Base-by-base conservation (phyloP, 345 rosid species). In the Eucalyptus microcorys region DNA sequence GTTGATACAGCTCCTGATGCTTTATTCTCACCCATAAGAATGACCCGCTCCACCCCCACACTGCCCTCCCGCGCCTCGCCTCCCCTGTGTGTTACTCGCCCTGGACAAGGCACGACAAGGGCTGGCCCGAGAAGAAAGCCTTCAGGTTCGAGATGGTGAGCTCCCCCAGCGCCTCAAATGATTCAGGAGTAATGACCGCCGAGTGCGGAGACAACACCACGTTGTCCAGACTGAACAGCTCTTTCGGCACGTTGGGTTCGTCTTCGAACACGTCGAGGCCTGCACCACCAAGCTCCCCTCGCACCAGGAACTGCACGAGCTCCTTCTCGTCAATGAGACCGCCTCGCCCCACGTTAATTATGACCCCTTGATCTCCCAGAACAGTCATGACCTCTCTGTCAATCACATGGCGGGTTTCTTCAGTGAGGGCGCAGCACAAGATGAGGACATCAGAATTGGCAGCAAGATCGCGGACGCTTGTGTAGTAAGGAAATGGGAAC, bases 221-320 rank as follows among this genome's bases (percentile, higher is more conserved):
- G 89, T 93, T 96, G 49, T 97, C 96, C 92, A 95, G 86, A 16
- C 88, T 88, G n/a, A 89, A 91, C 45, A 96, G 90, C 89, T 94
- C 95, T 59, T 90, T 64, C 0, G 98, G 96, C 66, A 96, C 93
- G 86, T 89, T 14, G 57, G 97, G 98, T 87, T 97, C 98, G 10
- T 95, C 88, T 94, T 95, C 95, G 88, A 95, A 96, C 91, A 97
- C 97, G 91, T 97, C 99, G 85, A 97, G 93, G 49, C 98, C 98
- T 2, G 96, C 97, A 81, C 98, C 98, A 42, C 95, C 95, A 37
- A 96, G 92, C 66, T 95, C 93, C 26, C 99, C 96, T 59, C 42
- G 86, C 76, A 92, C 90, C 88, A 97, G 89, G 85, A 92, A 93
- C 87, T 91, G 91, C 17, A 95, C 95, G 90, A 95, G 86, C 89